Conservation (phyloP, 2,329 filamentous ascomycete genomes). For the Nigrospora oryzae region DNA sequence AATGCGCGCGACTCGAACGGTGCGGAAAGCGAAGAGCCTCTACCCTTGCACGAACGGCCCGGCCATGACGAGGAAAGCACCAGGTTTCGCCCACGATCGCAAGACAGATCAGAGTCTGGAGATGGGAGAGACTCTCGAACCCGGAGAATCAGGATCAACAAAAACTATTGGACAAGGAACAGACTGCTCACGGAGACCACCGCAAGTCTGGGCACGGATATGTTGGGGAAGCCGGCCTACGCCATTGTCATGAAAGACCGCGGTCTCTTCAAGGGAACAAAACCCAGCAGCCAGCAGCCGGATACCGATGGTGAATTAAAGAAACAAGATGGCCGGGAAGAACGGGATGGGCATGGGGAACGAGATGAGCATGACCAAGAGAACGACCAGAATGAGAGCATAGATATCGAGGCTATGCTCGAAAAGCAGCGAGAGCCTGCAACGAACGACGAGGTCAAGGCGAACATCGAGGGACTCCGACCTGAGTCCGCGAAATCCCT, state of each 20-base stretch:
- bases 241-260: constrained; percentile 38
- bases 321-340: too few relatives aligned
- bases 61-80: too few relatives aligned
- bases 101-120: not conserved
- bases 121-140: not conserved
- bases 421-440: constrained; percentile 15
- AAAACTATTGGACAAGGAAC: constrained; percentile 12
- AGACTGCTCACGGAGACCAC: constrained; percentile 14
- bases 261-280: constrained; percentile 6
- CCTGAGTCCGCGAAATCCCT: constrained; percentile 31
- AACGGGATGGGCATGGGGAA: too few relatives aligned
- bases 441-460: constrained; percentile 25
- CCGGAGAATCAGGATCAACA: constrained; percentile 7
- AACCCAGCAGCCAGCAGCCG: not conserved
- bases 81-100: too few relatives aligned
- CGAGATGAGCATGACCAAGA: too few relatives aligned
- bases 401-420: constrained; percentile 24
- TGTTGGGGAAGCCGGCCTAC: constrained; percentile 30
- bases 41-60: too few relatives aligned
- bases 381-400: not conserved
- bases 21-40: too few relatives aligned
- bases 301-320: constrained; percentile 9
- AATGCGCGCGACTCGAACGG: too few relatives aligned
- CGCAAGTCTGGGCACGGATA: constrained; percentile 17
- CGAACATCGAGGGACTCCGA: constrained; percentile 39